Conservation (phyloP, 2,329 filamentous ascomycete genomes). For the Cladosporium phlei region DNA sequence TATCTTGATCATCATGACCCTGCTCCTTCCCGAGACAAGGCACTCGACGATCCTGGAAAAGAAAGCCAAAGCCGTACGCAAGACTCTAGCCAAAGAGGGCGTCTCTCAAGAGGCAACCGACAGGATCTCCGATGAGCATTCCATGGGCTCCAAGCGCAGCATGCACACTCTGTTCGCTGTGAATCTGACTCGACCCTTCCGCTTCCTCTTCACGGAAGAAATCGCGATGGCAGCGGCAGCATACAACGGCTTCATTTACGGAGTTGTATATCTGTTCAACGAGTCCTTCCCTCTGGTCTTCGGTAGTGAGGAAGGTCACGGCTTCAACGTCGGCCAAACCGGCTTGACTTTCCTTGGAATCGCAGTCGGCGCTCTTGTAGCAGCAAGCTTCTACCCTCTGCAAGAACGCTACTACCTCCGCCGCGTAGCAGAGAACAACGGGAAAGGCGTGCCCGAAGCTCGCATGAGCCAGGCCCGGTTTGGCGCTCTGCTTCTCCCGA, state of each 20-base stretch:
- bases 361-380: conserved; percentile 37
- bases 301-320: conserved; percentile 36
- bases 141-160: conserved; percentile 19
- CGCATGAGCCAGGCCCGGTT: conserved; percentile 23
- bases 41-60: conserved; percentile 28
- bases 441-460: conserved; percentile 28
- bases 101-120: conserved; percentile 7
- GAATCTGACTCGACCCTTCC: conserved; percentile 45
- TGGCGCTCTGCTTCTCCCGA: conserved; percentile 21
- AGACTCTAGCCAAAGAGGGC: conserved; percentile 17
- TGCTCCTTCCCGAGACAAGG: conserved; percentile 28
- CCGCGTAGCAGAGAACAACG: conserved; percentile 19
- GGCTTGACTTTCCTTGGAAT: conserved; percentile 28
- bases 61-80: conserved; percentile 68
- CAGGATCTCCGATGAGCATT: conserved; percentile 21
- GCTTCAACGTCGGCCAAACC: conserved; percentile 37
- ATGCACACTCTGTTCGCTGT: conserved; percentile 39
- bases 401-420: conserved; percentile 40
- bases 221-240: conserved; percentile 45
- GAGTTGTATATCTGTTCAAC: conserved; percentile 47
- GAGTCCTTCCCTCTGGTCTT: conserved; percentile 46
- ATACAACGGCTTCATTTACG: conserved; percentile 49
- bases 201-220: conserved; percentile 44
- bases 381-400: conserved; percentile 38
- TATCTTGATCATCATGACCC: conserved; percentile 22